Evolutionary conservation across 257 asterid species (phyloP).

Genomic region (Mentha longifolia): DNA sequence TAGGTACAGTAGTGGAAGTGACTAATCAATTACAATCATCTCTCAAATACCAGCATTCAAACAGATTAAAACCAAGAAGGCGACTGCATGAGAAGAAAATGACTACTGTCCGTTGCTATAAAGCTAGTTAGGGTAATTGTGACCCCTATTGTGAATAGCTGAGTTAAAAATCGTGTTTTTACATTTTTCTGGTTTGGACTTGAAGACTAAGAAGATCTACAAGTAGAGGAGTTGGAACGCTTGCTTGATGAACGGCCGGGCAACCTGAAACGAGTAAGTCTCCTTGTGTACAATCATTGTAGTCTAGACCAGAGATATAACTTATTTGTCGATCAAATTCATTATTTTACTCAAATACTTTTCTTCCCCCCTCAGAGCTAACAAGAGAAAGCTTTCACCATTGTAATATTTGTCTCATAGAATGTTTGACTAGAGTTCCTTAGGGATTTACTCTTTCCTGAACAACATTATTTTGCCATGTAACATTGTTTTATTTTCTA

Average conservation of each 20-base stretch:
- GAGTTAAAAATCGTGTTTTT: constrained; percentile 39
- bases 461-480: constrained; percentile 36
- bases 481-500: constrained; percentile 43
- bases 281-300: constrained; percentile 42
- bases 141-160: constrained; percentile 56
- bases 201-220: constrained; percentile 36
- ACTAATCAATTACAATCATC: constrained; percentile 45
- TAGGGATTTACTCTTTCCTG: constrained; percentile 37
- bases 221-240: constrained; percentile 38
- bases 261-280: constrained; percentile 40
- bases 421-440: constrained; percentile 37
- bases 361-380: constrained; percentile 36
- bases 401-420: constrained; percentile 45
- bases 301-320: constrained; percentile 46
- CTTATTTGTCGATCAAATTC: constrained; percentile 41
- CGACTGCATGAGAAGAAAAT: constrained; percentile 35
- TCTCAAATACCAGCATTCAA: constrained; percentile 30
- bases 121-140: constrained; percentile 38
- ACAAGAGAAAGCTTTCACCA: constrained; percentile 36
- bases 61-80: constrained; percentile 34
- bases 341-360: constrained; percentile 35
- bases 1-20: constrained; percentile 81
- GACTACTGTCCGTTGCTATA: constrained; percentile 23
- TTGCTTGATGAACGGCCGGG: constrained; percentile 31
- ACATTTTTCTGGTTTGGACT: constrained; percentile 35